Base-by-base conservation (phyloP, 129 eudicot species). In the Flaveria bidentis region DNA sequence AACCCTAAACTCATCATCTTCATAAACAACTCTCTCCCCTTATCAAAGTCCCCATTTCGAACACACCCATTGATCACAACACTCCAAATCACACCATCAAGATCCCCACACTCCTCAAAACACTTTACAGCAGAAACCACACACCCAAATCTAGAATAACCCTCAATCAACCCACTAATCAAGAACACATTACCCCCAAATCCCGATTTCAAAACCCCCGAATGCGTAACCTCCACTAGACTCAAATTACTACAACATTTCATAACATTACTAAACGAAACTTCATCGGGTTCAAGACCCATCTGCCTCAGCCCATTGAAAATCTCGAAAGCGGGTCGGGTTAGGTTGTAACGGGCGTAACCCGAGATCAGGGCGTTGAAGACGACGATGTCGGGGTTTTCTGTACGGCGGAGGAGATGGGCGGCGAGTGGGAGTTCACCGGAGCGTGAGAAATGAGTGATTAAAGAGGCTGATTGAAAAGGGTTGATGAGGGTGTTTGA, bases 21-120 rank as follows among this genome's bases (percentile, higher is more conserved):
- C 76, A 44, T 36, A 67, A 84, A 86, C 16, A 78, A 26, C 17
- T 16, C 70, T 13, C 72, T 83, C 36, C 76, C 87, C 61, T 76
- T 81, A 25, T 50, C 79, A 70, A 83, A 74, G 0, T 74, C 83
- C 62, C 70, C 78, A 74, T 86, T 86, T 72, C 80, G 36, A 26
- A 86, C 84, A 86, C 60, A 86, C 18, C 86, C 86, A 78, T 78
- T 84, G 39, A 86, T 84, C 88, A 86, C 78, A 0, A 82, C 80
- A 68, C 87, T 86, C 83, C 85, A 86, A 74, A 83, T 80, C 71
- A 83, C 90, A 64, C 53, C 45, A 84, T 86, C 90, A 69, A 83
- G 28, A 52, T 20, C 67, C 76, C 50, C 50, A 74, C 87, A 80
- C 71, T 83, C 87, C 33, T 83, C 66, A 57, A 83, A 86, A 81